Evolutionary conservation across 2,329 filamentous ascomycete species (phyloP).

Genomic region (Akanthomyces muscarius): DNA sequence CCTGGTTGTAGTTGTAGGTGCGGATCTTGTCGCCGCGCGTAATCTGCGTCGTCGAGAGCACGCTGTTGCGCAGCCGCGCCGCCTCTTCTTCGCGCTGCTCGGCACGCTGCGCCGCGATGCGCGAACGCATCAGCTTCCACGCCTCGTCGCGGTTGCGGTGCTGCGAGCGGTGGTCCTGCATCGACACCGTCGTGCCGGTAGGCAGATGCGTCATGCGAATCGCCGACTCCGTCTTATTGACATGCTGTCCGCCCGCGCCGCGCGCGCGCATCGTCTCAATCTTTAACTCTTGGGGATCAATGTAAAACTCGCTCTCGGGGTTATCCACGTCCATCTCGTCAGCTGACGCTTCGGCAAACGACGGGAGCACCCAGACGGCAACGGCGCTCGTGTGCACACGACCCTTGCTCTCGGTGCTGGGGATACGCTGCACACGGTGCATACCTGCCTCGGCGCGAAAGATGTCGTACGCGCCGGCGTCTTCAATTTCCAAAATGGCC

Average conservation of each 20-base stretch:
- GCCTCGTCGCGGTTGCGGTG: slow-evolving; percentile 82
- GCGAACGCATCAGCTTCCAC: slow-evolving; percentile 78
- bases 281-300: slow-evolving; percentile 77
- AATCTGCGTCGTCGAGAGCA: slow-evolving; percentile 74
- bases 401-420: slow-evolving; percentile 84
- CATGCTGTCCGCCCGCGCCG: slow-evolving; percentile 93
- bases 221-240: slow-evolving; percentile 97
- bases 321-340: slow-evolving; percentile 66
- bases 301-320: slow-evolving; percentile 86
- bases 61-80: slow-evolving; percentile 67
- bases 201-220: slow-evolving; percentile 88
- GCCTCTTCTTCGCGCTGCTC: slow-evolving; percentile 83
- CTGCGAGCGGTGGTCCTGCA: slow-evolving; percentile 91
- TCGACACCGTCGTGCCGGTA: slow-evolving; percentile 79
- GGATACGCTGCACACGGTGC: slow-evolving; percentile 90
- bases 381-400: slow-evolving; percentile 91
- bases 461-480: slow-evolving; percentile 71
- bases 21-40: slow-evolving; percentile 90
- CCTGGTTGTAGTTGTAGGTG: slow-evolving; percentile 76
- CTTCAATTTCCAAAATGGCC: slow-evolving; percentile 79
- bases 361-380: slow-evolving; percentile 86
- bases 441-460: slow-evolving; percentile 89
- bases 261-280: slow-evolving; percentile 87
- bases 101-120: slow-evolving; percentile 72
- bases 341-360: slow-evolving; percentile 57